phyloP scores from a whole-genome alignment of 83 land plant genomes.

The Thuja plicata region DNA sequence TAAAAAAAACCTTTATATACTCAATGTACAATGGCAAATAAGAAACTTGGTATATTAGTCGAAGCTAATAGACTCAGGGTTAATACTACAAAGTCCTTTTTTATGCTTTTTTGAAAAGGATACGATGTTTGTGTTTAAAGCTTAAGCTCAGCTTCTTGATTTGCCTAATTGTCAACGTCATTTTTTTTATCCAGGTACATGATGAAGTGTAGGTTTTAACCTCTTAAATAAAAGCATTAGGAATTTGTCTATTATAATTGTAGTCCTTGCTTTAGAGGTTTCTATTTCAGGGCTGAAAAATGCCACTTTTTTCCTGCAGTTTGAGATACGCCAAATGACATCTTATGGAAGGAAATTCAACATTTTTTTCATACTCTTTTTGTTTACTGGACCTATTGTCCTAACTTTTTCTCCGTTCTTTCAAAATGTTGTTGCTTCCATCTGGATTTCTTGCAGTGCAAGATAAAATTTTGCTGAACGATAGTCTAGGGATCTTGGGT shows the following conservation, averaged over 20 bases:
- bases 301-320: not conserved
- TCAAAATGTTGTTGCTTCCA: not conserved
- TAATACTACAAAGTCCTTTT: not conserved
- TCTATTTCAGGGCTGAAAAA: not conserved
- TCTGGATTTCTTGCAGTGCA: not conserved
- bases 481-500: not conserved
- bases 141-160: not conserved
- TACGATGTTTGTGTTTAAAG: not conserved
- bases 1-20: too few species aligned
- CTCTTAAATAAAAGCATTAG: not conserved
- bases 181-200: not conserved
- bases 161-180: not conserved
- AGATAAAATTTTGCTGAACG: not conserved
- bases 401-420: not conserved
- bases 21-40: not conserved
- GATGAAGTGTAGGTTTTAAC: not conserved
- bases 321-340: not conserved
- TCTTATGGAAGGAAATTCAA: not conserved
- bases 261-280: not conserved
- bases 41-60: not conserved
- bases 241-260: not conserved
- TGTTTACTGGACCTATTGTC: not conserved
- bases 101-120: not conserved
- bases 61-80: not conserved
- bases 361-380: too few species aligned